Conservation (phyloP, 192 early-diverging fungal species). For the Coemansia sp. region DNA sequence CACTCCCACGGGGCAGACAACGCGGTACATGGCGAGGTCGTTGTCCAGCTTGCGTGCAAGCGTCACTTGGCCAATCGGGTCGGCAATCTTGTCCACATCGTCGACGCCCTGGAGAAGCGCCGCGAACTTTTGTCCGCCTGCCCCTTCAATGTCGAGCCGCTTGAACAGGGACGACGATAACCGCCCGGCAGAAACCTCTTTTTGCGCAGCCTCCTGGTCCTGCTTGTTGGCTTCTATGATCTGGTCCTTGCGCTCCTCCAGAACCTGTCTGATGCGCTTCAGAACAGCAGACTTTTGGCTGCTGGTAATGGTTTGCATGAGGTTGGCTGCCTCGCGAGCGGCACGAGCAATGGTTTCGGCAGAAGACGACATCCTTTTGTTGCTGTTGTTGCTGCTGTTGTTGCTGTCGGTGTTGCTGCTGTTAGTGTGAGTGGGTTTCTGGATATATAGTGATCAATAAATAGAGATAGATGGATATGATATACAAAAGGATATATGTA, state of each 20-base stretch:
- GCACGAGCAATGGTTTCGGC: constrained; percentile 46
- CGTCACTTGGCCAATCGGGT: constrained; percentile 82
- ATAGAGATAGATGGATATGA: not conserved
- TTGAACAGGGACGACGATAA: constrained; percentile 79
- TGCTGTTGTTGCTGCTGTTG: no score
- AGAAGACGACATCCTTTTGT: no score
- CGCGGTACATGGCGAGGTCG: constrained; percentile 85
- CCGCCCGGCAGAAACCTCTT: constrained; percentile 69
- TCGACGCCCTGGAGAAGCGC: constrained; percentile 85
- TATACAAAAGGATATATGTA: not conserved
- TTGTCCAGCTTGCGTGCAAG: constrained; percentile 77
- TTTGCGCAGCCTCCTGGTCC: constrained; percentile 71
- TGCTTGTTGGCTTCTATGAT: constrained; percentile 77
- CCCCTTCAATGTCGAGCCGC: constrained; percentile 79
- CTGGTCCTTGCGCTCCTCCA: constrained; percentile 62
- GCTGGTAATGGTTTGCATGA: constrained; percentile 67
- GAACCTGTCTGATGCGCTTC: constrained; percentile 63
- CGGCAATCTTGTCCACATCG: constrained; percentile 82
- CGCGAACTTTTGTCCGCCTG: constrained; percentile 77
- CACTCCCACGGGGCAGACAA: constrained; percentile 92
- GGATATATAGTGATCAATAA: not conserved
- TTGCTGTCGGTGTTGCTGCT: no score
- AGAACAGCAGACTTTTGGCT: constrained; percentile 80
- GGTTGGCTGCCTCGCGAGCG: constrained; percentile 73
- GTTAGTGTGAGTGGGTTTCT: not conserved